Evolutionary conservation across 23 red algal genomes (phyloP).

Genomic region (Gracilariopsis chorda): DNA sequence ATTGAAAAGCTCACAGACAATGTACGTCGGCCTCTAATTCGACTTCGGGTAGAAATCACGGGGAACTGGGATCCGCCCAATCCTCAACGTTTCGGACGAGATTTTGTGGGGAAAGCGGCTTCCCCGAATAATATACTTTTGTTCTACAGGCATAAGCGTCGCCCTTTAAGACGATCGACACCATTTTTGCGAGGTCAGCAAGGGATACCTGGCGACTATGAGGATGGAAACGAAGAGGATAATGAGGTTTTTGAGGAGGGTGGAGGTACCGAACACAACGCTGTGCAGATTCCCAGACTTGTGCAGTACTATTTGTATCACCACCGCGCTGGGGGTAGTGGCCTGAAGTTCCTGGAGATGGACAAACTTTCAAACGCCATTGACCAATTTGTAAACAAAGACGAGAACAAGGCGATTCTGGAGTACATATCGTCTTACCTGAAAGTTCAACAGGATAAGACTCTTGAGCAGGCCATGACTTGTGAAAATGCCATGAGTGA

Average conservation of each 20-base stretch:
- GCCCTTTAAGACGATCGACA: background rate
- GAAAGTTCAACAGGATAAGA: slow-evolving; percentile 46
- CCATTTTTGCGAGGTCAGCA: slow-evolving; percentile 15
- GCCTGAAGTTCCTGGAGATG: slow-evolving; percentile 76
- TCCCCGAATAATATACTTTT: slow-evolving; percentile 72
- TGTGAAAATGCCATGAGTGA: slow-evolving; percentile 34
- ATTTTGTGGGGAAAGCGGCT: slow-evolving; percentile 77
- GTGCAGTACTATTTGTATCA: slow-evolving; percentile 67
- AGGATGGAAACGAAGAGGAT: slow-evolving; percentile 21
- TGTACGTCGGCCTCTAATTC: slow-evolving; percentile 81
- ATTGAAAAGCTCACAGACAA: slow-evolving; percentile 4
- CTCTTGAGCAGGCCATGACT: slow-evolving; percentile 28
- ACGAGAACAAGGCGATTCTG: slow-evolving; percentile 67
- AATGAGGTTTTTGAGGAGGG: background rate
- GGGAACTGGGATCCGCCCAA: slow-evolving; percentile 63
- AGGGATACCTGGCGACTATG: background rate
- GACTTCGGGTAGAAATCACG: slow-evolving; percentile 82
- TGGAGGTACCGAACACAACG: background rate
- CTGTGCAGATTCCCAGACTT: slow-evolving; percentile 68
- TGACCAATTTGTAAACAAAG: slow-evolving; percentile 92
- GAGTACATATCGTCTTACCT: slow-evolving; percentile 69
- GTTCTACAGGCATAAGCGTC: slow-evolving; percentile 60
- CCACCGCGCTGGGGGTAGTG: slow-evolving; percentile 17
- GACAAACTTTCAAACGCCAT: slow-evolving; percentile 62
- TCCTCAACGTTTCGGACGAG: slow-evolving; percentile 83